These are phyloP conservation scores for Saitozyma podzolica DNA, from an alignment of 768 basidiomycete species.

Conservation along the genomic window DNA sequence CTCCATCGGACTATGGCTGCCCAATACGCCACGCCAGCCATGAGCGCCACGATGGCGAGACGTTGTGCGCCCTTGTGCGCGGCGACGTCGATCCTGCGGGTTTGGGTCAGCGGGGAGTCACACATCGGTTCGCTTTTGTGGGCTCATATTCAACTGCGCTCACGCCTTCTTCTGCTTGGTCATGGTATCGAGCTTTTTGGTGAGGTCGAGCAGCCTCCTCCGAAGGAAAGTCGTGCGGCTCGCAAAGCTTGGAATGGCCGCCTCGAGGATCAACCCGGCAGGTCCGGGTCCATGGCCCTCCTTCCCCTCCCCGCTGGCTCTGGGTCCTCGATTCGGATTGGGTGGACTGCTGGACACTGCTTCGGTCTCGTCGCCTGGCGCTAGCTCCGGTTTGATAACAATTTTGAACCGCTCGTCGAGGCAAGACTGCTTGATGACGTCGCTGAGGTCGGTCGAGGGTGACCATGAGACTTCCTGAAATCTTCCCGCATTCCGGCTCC, in stretches of 20 bases:
- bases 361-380: conserved; percentile 23
- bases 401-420: conserved; percentile 62
- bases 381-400: conserved; percentile 41
- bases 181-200: conserved; percentile 58
- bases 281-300: background rate
- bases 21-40: conserved; percentile 66
- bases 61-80: conserved; percentile 62
- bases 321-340: too few species aligned
- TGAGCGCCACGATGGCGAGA: conserved; percentile 64
- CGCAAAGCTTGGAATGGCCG: conserved; percentile 65
- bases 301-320: background rate
- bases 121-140: background rate
- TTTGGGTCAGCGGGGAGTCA: background rate
- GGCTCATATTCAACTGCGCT: conserved; percentile 10
- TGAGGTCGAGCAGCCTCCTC: conserved; percentile 56
- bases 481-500: conserved; percentile 26
- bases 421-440: conserved; percentile 67
- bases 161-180: conserved; percentile 62
- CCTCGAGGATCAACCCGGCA: conserved; percentile 53
- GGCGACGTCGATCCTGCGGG: conserved; percentile 56
- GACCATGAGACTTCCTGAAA: conserved; percentile 59
- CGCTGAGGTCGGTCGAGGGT: conserved; percentile 65
- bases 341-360: background rate
- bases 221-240: conserved; percentile 65
- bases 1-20: conserved; percentile 65